These are phyloP conservation scores for Catunica adiposa DNA, from an alignment of 2,329 filamentous ascomycete genomes.

Conservation along the genomic window DNA sequence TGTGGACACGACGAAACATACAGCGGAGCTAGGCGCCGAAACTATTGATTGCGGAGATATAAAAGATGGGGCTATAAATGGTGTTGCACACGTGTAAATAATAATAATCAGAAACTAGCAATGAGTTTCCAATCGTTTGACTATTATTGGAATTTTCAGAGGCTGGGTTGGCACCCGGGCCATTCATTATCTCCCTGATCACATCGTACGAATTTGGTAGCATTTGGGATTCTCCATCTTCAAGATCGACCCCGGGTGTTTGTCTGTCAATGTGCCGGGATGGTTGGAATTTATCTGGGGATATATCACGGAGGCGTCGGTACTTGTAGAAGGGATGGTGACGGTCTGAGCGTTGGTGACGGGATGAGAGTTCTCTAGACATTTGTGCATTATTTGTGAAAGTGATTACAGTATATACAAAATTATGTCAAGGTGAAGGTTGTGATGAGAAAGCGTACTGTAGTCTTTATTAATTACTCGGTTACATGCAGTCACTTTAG, in stretches of 20 bases:
- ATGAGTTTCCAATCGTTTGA: too few species aligned
- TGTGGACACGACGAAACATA: neutral
- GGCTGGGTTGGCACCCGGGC: too few species aligned
- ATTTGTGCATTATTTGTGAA: too few species aligned
- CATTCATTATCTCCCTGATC: neutral
- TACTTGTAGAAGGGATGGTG: neutral
- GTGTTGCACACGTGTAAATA: too few species aligned
- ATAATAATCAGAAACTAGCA: too few species aligned
- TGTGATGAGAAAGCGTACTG: neutral
- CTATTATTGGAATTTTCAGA: too few species aligned
- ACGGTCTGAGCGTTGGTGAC: neutral
- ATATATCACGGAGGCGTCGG: neutral
- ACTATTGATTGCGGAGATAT: too few species aligned
- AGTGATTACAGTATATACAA: too few species aligned
- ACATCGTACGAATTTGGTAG: neutral
- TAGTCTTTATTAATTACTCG: neutral
- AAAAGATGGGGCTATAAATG: too few species aligned
- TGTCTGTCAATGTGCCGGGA: neutral
- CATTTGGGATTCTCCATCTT: neutral
- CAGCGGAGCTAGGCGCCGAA: neutral
- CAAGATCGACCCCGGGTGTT: neutral
- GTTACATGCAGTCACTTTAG: constrained; percentile 1
- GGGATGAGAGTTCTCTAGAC: too few species aligned
- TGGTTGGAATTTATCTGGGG: neutral
- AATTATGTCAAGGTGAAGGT: neutral